These are phyloP conservation scores for Kazachstania kunashirensis DNA, from an alignment of 805 yeast species.

Conservation along the genomic window DNA sequence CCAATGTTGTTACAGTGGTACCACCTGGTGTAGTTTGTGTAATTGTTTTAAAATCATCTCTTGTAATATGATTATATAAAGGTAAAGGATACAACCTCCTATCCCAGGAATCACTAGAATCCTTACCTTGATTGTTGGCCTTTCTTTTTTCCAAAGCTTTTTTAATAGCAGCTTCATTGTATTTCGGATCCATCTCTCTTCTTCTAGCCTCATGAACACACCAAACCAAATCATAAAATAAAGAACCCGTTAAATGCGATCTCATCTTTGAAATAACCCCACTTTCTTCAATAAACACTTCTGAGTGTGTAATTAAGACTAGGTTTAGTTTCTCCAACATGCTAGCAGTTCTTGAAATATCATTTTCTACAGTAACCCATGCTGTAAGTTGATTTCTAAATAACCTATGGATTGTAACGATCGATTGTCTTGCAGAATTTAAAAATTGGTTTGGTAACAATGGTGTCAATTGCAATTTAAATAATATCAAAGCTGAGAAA, in stretches of 20 bases:
- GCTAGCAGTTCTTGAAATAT: slow-evolving; percentile 83
- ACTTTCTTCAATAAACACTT: slow-evolving; percentile 59
- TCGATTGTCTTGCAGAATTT: slow-evolving; percentile 84
- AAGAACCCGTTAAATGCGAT: slow-evolving; percentile 82
- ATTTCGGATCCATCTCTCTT: slow-evolving; percentile 39
- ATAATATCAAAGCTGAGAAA: slow-evolving; percentile 66
- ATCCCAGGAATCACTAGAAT: slow-evolving; percentile 9
- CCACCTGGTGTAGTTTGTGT: slow-evolving; percentile 88
- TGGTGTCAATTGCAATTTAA: slow-evolving; percentile 74
- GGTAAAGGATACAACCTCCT: slow-evolving; percentile 64
- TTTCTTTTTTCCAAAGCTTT: slow-evolving; percentile 27
- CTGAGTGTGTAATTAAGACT: slow-evolving; percentile 80
- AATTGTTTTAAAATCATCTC: slow-evolving; percentile 77
- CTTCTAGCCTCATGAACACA: slow-evolving; percentile 90
- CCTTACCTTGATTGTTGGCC: slow-evolving; percentile 8
- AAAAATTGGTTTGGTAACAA: slow-evolving; percentile 55
- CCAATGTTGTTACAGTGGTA: slow-evolving; percentile 79
- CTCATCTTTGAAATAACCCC: slow-evolving; percentile 81
- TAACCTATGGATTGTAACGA: slow-evolving; percentile 83
- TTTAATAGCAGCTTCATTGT: slow-evolving; percentile 26
- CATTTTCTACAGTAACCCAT: slow-evolving; percentile 86
- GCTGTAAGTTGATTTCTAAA: slow-evolving; percentile 82
- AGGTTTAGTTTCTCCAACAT: slow-evolving; percentile 81
- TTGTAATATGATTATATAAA: slow-evolving; percentile 80
- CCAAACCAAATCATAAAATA: slow-evolving; percentile 88